phyloP scores from a whole-genome alignment of 2,329 filamentous ascomycete genomes.

The Kalaharituber pfeilii region DNA sequence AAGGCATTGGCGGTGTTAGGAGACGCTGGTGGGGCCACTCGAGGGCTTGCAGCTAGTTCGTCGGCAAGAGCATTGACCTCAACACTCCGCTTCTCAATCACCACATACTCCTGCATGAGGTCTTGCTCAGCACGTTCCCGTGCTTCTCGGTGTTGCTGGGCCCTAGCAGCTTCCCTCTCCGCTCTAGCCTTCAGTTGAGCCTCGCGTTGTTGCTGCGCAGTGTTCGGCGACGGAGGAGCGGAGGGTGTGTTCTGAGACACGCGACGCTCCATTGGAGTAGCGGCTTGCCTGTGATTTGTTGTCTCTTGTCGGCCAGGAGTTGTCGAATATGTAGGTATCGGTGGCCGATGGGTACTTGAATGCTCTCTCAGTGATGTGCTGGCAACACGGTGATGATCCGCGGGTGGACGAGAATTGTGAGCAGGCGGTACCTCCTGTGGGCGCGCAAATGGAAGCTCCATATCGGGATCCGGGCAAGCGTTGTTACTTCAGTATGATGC shows the following conservation, averaged over 20 bases:
- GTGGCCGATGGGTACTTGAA: constrained; percentile 15
- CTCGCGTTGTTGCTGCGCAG: constrained; percentile 20
- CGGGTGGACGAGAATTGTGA: neutral
- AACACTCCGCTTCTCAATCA: constrained; percentile 86
- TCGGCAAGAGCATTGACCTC: constrained; percentile 96
- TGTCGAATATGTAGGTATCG: constrained; percentile 18
- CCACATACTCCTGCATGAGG: constrained; percentile 83
- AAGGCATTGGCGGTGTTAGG: constrained; percentile 13
- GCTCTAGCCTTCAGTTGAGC: constrained; percentile 2
- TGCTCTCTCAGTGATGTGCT: constrained; percentile 9
- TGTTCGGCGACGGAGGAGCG: constrained; percentile 21
- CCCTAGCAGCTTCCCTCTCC: constrained; percentile 7
- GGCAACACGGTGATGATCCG: constrained; percentile 9
- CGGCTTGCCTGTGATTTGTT: constrained; percentile 8
- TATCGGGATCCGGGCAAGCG: neutral
- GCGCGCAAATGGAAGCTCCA: constrained; percentile 4
- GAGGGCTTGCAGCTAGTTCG: constrained; percentile 72
- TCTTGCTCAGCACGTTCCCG: constrained; percentile 44
- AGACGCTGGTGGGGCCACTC: constrained; percentile 28
- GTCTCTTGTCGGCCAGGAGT: constrained; percentile 21
- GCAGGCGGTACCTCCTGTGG: neutral
- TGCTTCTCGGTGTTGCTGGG: constrained; percentile 28
- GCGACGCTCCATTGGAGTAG: constrained; percentile 17
- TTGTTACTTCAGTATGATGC: neutral
- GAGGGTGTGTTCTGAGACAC: constrained; percentile 14